Conservation (phyloP, 345 rosid genomes). For the Syzygium aqueum region DNA sequence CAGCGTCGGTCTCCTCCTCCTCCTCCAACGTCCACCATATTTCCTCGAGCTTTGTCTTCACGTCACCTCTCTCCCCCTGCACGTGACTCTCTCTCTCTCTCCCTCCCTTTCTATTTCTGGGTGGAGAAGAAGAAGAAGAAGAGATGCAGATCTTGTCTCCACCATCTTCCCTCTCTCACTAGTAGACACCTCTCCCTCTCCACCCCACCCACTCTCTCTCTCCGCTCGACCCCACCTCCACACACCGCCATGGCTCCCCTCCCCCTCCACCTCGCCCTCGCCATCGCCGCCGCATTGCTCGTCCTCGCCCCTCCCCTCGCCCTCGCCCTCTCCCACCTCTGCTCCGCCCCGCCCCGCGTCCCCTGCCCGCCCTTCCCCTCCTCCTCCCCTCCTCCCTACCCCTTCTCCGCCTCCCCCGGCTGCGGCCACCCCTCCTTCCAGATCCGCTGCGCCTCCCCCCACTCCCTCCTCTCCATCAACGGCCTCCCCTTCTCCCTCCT, state of each 20-base stretch:
- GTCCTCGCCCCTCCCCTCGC: not conserved
- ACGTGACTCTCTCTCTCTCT: constrained; percentile 1
- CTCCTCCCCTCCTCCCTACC: constrained; percentile 45
- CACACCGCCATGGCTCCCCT: not conserved
- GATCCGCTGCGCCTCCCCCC: constrained; percentile 56
- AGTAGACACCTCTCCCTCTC: not conserved
- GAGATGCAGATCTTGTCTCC: constrained; percentile 1
- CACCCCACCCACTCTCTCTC: not conserved
- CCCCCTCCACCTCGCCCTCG: not conserved
- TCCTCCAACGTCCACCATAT: not conserved
- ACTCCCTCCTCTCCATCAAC: constrained; percentile 54
- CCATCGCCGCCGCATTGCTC: not conserved
- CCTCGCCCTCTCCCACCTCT: not conserved
- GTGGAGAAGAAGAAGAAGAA: not conserved
- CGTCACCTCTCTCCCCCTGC: not conserved
- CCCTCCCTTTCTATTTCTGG: not conserved
- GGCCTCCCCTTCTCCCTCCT: constrained; percentile 51
- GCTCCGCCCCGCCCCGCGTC: not conserved
- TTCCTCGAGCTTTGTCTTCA: not conserved
- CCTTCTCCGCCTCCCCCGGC: constrained; percentile 65
- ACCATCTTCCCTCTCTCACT: not conserved
- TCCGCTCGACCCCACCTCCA: constrained; percentile 2
- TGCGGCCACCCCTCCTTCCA: constrained; percentile 81
- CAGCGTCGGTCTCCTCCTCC: not conserved
- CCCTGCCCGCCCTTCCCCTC: constrained; percentile 66